Evolutionary conservation across 208 protist species (phyloP), one percentile per base, ranked within the genome.

Genomic region (Crithidia fasciculata): DNA sequence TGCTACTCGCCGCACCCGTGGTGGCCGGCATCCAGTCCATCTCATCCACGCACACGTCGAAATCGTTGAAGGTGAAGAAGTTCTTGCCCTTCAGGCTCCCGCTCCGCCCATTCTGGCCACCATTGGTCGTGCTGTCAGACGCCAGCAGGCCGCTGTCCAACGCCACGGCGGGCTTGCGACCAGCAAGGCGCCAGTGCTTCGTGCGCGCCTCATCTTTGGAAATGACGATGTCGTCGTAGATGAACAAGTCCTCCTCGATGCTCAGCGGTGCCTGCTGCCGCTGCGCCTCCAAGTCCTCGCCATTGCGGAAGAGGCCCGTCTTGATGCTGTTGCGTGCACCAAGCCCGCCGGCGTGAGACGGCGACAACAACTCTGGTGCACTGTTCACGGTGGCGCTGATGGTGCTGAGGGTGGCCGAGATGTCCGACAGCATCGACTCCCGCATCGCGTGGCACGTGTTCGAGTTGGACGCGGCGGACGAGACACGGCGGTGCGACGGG

Each of bases 161-260:
- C 40, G 50, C 53, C 5, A 74, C 36, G 41, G 64, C 63, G 13
- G 83, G 85, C 58, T 87, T 88, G 8, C 88, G 82, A 8, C 88
- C 88, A 4, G 85, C 88, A 39, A 95, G 62, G 12, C 85, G 77
- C 83, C 89, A 92, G 66, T 94, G 86, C 82, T 91, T 89, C 39
- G 78, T 83, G 63, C 82, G 81, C 8, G 81, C 86, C 71, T 92
- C 88, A 55, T 84, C 78, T 69, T 90, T 95, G 18, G 85, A 86
- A 45, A 96, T 90, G 61, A 93, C 76, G 56, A 88, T 90, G 69
- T 95, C 92, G 72, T 95, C 92, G 80, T 94, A 96, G 19, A 94
- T 73, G 66, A 96, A 96, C 10, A 93, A 62, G 37, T 95, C 89
- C 47, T 88, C 84, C 50, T 90, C 89, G 44, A 93, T 85, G 43